Evolutionary conservation across 306 rosid genomes (phyloP), one percentile per base, ranked within the genome.

Genomic region (Castanopsis chinensis): DNA sequence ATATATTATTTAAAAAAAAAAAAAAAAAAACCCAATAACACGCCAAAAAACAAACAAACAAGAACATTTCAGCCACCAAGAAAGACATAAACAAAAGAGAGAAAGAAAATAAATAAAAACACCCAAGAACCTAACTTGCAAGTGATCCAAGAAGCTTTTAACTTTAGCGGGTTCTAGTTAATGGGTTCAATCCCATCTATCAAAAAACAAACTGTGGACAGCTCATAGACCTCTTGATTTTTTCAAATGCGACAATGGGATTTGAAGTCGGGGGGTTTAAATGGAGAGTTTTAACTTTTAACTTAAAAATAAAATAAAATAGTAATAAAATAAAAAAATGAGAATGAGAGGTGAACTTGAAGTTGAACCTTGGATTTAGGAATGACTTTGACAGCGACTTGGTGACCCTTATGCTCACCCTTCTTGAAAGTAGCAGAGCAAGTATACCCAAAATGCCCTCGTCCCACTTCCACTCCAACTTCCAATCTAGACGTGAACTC

Each of bases 371-470:
- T 96, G 61, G 94, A 85, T 87, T 96, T 96, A 11, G 97, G 92
- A 52, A 96, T 96, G 78, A 93, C 94, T 84, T 96, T 96, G 1
- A 96, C 99, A 56, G 99, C 99, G 5, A 96, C 99, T 69, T 91
- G 88, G 58, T 88, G 93, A 61, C 97, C 99, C 86, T 91, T 96
- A 23, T 78, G 84, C 84, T 96, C 99, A 23, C 98, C 99, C 84
- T 93, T 96, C 86, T 93, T 96, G 89, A 88, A 93, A 85, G 74
- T 89, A 69, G 99, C 99, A 82, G 98, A 88, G 81, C 97, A 96
- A 84, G 99, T 96, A 85, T 96, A 96, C 87, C 99, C 99, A 88
- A 96, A 96, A 91, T 96, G 99, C 84, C 99, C 99, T 74, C 97
- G 88, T 14, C 99, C 99, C 75, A 96, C 91, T 80, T 96, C 99